Percentiles rank a stretch among this genome's conserved stretches.
These are phyloP conservation scores for Solanum raphanifolium DNA, from an alignment of 257 asterid genomes.

Conservation along the genomic window DNA sequence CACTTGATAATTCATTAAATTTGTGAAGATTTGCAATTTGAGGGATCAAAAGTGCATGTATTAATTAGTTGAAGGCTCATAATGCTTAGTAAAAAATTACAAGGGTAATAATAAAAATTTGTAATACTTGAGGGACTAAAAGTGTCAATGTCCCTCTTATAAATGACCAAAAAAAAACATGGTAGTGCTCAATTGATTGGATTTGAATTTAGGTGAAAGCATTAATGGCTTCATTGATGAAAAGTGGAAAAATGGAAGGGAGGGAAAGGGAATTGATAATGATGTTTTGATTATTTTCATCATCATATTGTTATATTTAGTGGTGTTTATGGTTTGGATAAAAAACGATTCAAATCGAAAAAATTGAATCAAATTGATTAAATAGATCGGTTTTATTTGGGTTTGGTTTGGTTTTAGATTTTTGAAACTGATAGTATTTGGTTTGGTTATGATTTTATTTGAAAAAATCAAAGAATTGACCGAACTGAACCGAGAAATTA, in stretches of 20 bases:
- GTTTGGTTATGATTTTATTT: no score
- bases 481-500: no score
- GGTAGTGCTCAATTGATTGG: background rate
- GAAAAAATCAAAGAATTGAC: no score
- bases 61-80: background rate
- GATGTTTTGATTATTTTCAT: background rate
- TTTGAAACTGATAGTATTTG: no score
- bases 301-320: background rate
- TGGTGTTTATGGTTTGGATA: background rate
- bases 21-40: background rate
- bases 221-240: background rate
- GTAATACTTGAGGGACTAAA: background rate
- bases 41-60: background rate
- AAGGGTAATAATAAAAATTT: background rate
- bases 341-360: accelerated
- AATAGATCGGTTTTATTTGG: no score
- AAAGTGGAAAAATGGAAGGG: background rate
- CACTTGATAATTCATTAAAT: background rate
- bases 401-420: no score
- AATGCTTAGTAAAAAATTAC: background rate
- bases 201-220: background rate
- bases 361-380: background rate
- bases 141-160: background rate
- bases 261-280: background rate
- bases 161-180: background rate